Base-by-base conservation (phyloP, 352 stramenopile genomes). In the Phytopythium ostracodes region DNA sequence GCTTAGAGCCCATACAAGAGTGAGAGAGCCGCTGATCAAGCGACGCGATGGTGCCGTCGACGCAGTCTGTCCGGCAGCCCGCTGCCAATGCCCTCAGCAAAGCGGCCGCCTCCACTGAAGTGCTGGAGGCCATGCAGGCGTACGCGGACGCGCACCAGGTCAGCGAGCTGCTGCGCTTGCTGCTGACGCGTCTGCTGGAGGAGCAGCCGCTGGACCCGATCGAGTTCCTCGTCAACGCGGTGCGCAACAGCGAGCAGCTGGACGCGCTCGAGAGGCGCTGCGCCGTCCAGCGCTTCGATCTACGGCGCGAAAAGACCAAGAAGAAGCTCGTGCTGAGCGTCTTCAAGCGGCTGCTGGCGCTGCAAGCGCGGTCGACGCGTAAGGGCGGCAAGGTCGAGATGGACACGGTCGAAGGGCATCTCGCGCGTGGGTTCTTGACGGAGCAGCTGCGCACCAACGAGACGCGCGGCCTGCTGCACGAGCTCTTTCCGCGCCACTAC, bases 241-340 rank as follows among this genome's bases (percentile, higher is more conserved):
- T 87, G 33, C 70, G 76, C 25, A 65, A 83, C 58, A 74, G 90
- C 50, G 51, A 67, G 20, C 64, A 78, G 56, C 72, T 93, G 67
- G 74, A 89, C 43, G 70, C 64, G 8, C 57, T 92, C 9, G 76
- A 87, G 47, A 61, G 73, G 40, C 74, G 73, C 17, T 65, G 77
- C 27, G 69, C 62, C 8, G 68, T 72, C 18, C 65, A 68, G 42
- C 71, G 79, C 10, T 83, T 90, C 43, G 84, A 92, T 52, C 60
- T 90, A 22, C 77, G 84, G 9, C 70, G 77, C 24, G 78, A 91
- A 59, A 76, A 71, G 64, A 89, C 69, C 10, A 92, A 92, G 68
- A 81, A 75, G 29, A 44, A 63, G 31, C 74, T 89, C 31, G 75
- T 83, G 2, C 42, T 66, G 15, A 65, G 67, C 14, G 67, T 87